Evolutionary conservation across 2,329 filamentous ascomycete species (phyloP).

Genomic region (Xylariaceae sp.): DNA sequence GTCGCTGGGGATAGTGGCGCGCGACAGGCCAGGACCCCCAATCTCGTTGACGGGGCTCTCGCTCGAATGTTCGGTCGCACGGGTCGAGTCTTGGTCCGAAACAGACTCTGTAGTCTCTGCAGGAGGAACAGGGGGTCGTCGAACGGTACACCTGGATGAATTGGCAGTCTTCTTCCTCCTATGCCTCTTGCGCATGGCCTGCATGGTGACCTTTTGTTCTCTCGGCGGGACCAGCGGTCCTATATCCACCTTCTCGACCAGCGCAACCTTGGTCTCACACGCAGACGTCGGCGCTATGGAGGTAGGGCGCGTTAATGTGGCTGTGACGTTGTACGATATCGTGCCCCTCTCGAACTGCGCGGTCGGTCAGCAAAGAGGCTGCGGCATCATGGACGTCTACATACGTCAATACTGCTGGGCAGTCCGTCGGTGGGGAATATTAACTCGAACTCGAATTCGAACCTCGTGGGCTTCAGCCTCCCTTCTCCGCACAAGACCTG

Average conservation of each 20-base stretch:
- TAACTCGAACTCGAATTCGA: slow-evolving; percentile 72
- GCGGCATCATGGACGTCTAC: slow-evolving; percentile 22
- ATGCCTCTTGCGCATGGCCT: slow-evolving; percentile 69
- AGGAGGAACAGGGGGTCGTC: no score
- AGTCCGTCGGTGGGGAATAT: slow-evolving; percentile 61
- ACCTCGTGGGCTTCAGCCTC: slow-evolving; percentile 63
- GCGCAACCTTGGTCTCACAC: slow-evolving; percentile 72
- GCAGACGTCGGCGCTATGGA: slow-evolving; percentile 73
- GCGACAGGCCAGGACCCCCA: slow-evolving; percentile 31
- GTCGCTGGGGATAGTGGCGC: slow-evolving; percentile 24
- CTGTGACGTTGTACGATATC: slow-evolving; percentile 83
- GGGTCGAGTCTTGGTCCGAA: slow-evolving; percentile 31
- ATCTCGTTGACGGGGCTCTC: slow-evolving; percentile 35
- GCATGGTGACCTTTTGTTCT: slow-evolving; percentile 75
- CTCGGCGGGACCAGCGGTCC: slow-evolving; percentile 66
- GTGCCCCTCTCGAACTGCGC: slow-evolving; percentile 87
- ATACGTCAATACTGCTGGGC: slow-evolving; percentile 91
- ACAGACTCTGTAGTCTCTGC: slow-evolving; percentile 32
- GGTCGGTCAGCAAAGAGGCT: slow-evolving; percentile 9
- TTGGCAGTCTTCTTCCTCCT: slow-evolving; percentile 51
- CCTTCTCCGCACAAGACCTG: slow-evolving; percentile 73
- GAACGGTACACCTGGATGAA: no score
- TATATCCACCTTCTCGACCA: slow-evolving; percentile 80
- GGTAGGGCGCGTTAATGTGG: slow-evolving; percentile 82
- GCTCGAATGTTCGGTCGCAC: slow-evolving; percentile 28